These are phyloP conservation scores for Suhomyces taliae DNA, from an alignment of 1,139 yeast genomes.

Conservation along the genomic window DNA sequence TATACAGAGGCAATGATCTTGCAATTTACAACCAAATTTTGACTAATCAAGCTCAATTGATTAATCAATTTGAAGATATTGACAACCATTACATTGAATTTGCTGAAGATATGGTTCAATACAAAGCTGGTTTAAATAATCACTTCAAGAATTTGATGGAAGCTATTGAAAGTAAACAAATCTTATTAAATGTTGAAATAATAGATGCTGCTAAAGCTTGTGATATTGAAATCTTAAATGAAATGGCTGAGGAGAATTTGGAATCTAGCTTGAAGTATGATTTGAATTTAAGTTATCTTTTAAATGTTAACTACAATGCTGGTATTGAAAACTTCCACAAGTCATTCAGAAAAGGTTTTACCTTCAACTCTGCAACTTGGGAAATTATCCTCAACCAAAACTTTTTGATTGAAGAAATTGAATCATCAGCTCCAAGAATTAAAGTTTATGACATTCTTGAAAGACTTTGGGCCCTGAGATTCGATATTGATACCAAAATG, in stretches of 20 bases:
- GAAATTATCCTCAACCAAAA: slow-evolving; percentile 30
- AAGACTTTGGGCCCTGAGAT: slow-evolving; percentile 25
- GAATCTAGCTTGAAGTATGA: slow-evolving; percentile 16
- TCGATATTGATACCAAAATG: slow-evolving; percentile 16
- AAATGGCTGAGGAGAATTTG: not conserved
- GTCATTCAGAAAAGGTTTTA: slow-evolving; percentile 29
- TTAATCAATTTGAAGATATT: slow-evolving; percentile 53
- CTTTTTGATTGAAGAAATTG: slow-evolving; percentile 24
- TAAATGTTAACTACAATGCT: slow-evolving; percentile 29
- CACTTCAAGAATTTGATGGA: slow-evolving; percentile 18
- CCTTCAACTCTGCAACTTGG: slow-evolving; percentile 37
- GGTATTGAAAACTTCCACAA: slow-evolving; percentile 32
- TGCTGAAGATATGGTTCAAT: slow-evolving; percentile 33
- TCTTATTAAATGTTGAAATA: slow-evolving; percentile 22
- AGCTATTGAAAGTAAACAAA: slow-evolving; percentile 1
- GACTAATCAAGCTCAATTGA: slow-evolving; percentile 39
- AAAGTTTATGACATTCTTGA: slow-evolving; percentile 25
- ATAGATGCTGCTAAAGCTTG: slow-evolving; percentile 19
- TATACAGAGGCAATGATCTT: slow-evolving; percentile 14
- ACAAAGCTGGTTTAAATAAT: slow-evolving; percentile 22
- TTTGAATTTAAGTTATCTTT: slow-evolving; percentile 29
- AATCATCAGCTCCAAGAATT: slow-evolving; percentile 11
- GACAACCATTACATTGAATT: slow-evolving; percentile 48
- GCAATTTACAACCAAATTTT: slow-evolving; percentile 22
- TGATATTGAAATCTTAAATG: slow-evolving; percentile 9